Conservation (phyloP, 768 basidiomycete species). For the Boletus vinaceobasis region DNA sequence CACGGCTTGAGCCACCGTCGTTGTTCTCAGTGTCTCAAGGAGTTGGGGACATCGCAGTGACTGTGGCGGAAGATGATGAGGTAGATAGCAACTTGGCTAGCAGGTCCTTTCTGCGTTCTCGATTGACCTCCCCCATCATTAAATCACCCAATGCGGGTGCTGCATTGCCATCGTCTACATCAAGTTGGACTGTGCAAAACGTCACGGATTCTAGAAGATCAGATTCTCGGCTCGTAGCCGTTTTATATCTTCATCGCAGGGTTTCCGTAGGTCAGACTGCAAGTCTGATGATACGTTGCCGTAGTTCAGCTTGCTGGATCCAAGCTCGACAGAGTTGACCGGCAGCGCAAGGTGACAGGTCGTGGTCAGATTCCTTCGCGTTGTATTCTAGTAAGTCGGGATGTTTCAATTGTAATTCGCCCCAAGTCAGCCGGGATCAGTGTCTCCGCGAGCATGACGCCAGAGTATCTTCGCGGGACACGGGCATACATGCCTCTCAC, state of each 20-base stretch:
- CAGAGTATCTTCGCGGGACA: slow-evolving; percentile 32
- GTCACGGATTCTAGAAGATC: slow-evolving; percentile 18
- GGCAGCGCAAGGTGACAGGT: slow-evolving; percentile 20
- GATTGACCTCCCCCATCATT: slow-evolving; percentile 27
- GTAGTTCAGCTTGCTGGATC: slow-evolving; percentile 28
- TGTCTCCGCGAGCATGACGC: slow-evolving; percentile 30
- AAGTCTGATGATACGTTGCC: slow-evolving; percentile 15
- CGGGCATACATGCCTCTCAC: slow-evolving; percentile 33
- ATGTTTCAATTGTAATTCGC: slow-evolving; percentile 31
- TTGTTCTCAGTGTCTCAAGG: slow-evolving; percentile 21
- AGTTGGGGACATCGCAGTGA: not conserved
- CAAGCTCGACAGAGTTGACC: slow-evolving; percentile 11
- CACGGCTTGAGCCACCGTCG: slow-evolving; percentile 22
- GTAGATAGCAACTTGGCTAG: slow-evolving; percentile 18
- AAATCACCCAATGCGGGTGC: slow-evolving; percentile 26
- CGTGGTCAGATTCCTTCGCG: not conserved
- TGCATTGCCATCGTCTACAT: slow-evolving; percentile 23
- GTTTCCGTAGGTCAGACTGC: slow-evolving; percentile 5
- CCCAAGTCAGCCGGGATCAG: slow-evolving; percentile 33
- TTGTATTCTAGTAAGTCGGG: slow-evolving; percentile 18
- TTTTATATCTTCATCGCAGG: slow-evolving; percentile 10
- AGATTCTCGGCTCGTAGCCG: slow-evolving; percentile 2
- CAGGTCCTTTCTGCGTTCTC: slow-evolving; percentile 24
- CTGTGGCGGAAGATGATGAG: slow-evolving; percentile 10
- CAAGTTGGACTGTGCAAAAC: slow-evolving; percentile 30